Evolutionary conservation across 352 stramenopile genomes (phyloP).

Genomic region (Phytophthora litchii): DNA sequence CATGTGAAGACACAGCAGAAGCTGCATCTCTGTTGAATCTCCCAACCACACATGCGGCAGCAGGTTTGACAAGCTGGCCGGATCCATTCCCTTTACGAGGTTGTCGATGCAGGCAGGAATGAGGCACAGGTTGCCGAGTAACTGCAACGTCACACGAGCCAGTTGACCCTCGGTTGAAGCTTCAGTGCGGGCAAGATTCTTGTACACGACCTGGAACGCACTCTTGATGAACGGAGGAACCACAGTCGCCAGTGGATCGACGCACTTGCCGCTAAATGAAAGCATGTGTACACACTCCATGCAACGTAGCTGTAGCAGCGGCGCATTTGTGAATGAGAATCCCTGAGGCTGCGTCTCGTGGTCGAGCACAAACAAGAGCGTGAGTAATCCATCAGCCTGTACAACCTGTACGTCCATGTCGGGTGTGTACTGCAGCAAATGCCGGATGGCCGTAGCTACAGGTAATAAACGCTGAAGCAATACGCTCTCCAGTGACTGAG

Average conservation of each 20-base stretch:
- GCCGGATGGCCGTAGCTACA: conserved; percentile 77
- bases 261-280: conserved; percentile 85
- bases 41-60: conserved; percentile 80
- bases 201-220: conserved; percentile 86
- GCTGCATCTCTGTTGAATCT: conserved; percentile 82
- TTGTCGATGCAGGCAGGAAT: conserved; percentile 89
- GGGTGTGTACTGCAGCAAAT: conserved; percentile 79
- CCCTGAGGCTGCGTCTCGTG: conserved; percentile 81
- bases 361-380: conserved; percentile 78
- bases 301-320: conserved; percentile 81
- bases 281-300: conserved; percentile 89
- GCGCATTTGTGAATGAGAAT: conserved; percentile 79
- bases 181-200: conserved; percentile 76
- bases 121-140: conserved; percentile 86
- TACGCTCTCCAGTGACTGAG: conserved; percentile 67
- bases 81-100: conserved; percentile 88
- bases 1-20: conserved; percentile 88
- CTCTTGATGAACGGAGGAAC: conserved; percentile 88
- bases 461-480: conserved; percentile 76
- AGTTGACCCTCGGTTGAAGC: conserved; percentile 84
- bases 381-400: conserved; percentile 74
- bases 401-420: conserved; percentile 88
- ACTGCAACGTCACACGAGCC: conserved; percentile 76
- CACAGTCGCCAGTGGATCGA: conserved; percentile 74
- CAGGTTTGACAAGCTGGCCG: conserved; percentile 66